Conservation (phyloP, 257 asterid species). For the Coffea canephora region DNA sequence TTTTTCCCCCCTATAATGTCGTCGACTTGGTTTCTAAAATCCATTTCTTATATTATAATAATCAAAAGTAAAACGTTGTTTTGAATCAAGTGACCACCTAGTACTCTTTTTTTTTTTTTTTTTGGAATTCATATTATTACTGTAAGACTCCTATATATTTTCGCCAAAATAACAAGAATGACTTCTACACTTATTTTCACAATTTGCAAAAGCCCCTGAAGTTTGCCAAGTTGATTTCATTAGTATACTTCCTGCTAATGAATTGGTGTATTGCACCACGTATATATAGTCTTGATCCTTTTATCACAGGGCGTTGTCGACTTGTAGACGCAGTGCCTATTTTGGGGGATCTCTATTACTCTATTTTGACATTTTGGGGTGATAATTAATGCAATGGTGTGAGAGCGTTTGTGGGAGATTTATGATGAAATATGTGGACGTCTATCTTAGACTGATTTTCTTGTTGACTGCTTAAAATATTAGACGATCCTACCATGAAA, state of each 20-base stretch:
- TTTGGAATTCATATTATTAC: too few relatives aligned
- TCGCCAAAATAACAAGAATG: too few relatives aligned
- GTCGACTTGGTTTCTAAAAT: too few relatives aligned
- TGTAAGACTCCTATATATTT: too few relatives aligned
- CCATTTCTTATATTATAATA: too few relatives aligned
- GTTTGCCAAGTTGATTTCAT: not conserved
- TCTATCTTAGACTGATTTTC: not conserved
- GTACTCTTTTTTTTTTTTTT: too few relatives aligned
- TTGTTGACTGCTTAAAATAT: not conserved
- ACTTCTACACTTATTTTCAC: not conserved
- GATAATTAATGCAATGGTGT: not conserved
- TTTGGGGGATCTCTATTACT: not conserved
- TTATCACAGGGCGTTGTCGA: too few relatives aligned
- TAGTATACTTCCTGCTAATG: not conserved
- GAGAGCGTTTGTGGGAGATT: conserved; percentile 2
- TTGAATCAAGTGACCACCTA: too few relatives aligned
- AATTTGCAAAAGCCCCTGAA: not conserved
- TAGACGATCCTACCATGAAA: not conserved
- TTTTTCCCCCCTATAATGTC: too few relatives aligned
- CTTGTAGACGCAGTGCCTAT: not conserved
- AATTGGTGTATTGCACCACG: too few relatives aligned
- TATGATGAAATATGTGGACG: not conserved
- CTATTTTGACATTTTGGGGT: too few relatives aligned
- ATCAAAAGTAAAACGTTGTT: too few relatives aligned
- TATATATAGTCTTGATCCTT: not conserved